Evolutionary conservation across 2,329 filamentous ascomycete genomes (phyloP), one percentile per base, ranked within the genome.

Genomic region (Calonectria pauciramosa): DNA sequence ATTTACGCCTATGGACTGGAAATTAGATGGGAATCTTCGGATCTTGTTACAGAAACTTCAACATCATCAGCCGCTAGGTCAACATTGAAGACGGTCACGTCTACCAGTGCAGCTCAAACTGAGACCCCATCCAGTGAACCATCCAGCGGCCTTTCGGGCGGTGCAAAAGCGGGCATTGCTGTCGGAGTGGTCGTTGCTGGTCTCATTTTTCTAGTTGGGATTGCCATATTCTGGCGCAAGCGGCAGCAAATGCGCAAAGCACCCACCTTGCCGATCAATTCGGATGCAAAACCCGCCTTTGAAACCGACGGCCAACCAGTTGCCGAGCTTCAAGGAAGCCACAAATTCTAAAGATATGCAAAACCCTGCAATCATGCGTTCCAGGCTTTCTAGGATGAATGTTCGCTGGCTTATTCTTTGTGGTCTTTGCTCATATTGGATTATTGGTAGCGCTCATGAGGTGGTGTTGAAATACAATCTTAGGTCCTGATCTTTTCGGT

Each of bases 21-120:
- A 28, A 65, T 65, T 23, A 30, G 60, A 47, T 65, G 60, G 60
- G 38, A 65, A 34, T 44, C 60, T 32, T 65, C 60, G 2, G 60
- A 65, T 38, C 38, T 64, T 30, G 26, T 34, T 18, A 34, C 32
- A 11, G n/a, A 16, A 41, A 60, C 60, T 18, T 47, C 30, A 20
- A 36, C 32, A 34, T 36, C 52, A 18, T 44, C 20, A 13, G 16
- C 26, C 3, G 32, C 14, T 18, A 65, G 28, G 10, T 47, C 38
- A 47, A 32, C 26, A 13, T n/a, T 9, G 20, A 47, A 47, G 2
- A 28, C 41, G 23, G 14, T 9, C 10, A 23, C 2, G 6, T 47
- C 60, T 9, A 49, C 38, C 1, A 13, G 28, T 14, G 16, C 11
- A 14, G 18, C 23, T 23, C 38, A 32, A 23, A 34, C 16, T 6